A percentile compares a stretch with the other conserved stretches of the same genome.
Evolutionary conservation across 2,329 filamentous ascomycete species (phyloP).

Genomic region (Trichoderma sp.): DNA sequence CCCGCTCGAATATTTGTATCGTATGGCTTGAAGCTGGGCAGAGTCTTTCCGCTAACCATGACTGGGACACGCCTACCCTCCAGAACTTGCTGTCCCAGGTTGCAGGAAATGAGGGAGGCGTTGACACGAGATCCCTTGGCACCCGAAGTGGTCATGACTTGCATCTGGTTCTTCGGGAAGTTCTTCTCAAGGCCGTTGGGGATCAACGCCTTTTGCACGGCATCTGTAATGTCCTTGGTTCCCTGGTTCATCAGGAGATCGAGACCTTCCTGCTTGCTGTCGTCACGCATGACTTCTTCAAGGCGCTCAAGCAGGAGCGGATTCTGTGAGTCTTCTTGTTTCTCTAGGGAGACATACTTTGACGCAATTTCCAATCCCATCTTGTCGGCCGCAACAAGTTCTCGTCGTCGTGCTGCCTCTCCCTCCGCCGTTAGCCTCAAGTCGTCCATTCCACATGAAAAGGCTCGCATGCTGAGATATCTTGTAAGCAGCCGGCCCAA

Average conservation of each 20-base stretch:
- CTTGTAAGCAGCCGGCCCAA: slow-evolving; percentile 87
- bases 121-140: slow-evolving; percentile 94
- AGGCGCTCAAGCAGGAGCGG: slow-evolving; percentile 74
- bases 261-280: slow-evolving; percentile 86
- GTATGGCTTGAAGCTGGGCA: slow-evolving; percentile 91
- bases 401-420: slow-evolving; percentile 68
- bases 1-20: slow-evolving; percentile 88
- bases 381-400: slow-evolving; percentile 64
- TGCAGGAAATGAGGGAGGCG: slow-evolving; percentile 96
- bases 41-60: slow-evolving; percentile 96
- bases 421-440: slow-evolving; percentile 80
- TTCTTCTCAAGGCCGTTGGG: slow-evolving; percentile 82
- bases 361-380: slow-evolving; percentile 80
- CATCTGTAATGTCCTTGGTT: slow-evolving; percentile 70
- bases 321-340: slow-evolving; percentile 63
- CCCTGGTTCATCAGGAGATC: slow-evolving; percentile 81
- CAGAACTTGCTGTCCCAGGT: slow-evolving; percentile 92
- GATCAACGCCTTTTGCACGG: slow-evolving; percentile 76
- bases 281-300: slow-evolving; percentile 88
- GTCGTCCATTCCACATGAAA: slow-evolving; percentile 97
- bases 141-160: slow-evolving; percentile 95
- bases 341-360: slow-evolving; percentile 82
- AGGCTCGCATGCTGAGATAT: slow-evolving; percentile 88
- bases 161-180: slow-evolving; percentile 98
- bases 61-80: slow-evolving; percentile 92